phyloP scores from a whole-genome alignment of 306 rosid genomes.

The Cucurbita ficifolia region DNA sequence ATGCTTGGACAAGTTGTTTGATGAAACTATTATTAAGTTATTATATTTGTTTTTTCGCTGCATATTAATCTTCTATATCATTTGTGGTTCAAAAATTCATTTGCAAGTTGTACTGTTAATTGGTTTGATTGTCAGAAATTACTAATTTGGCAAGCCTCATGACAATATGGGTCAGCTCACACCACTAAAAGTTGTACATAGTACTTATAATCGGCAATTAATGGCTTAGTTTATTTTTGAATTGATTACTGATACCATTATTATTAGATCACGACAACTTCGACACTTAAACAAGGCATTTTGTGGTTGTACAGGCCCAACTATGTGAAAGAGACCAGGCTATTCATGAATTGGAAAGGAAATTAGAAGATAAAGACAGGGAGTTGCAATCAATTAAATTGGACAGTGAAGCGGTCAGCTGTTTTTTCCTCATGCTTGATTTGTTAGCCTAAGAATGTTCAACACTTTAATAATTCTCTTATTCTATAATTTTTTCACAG shows the following conservation, averaged over 20 bases:
- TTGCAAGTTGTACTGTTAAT: neutral
- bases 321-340: slow-evolving; percentile 58
- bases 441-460: neutral
- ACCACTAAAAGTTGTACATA: neutral
- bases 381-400: slow-evolving; percentile 70
- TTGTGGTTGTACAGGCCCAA: slow-evolving; percentile 56
- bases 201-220: neutral
- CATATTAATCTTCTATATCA: neutral
- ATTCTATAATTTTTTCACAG: slow-evolving; percentile 21
- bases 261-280: neutral
- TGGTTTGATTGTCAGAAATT: no score
- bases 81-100: neutral
- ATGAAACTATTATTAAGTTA: neutral
- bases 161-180: neutral
- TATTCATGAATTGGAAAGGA: slow-evolving; percentile 65
- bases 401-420: slow-evolving; percentile 87
- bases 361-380: slow-evolving; percentile 76
- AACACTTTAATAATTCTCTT: neutral
- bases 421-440: slow-evolving; percentile 8
- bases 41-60: neutral
- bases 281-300: neutral
- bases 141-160: neutral
- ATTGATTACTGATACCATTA: neutral
- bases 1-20: neutral
- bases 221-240: neutral